Evolutionary conservation across 805 yeast genomes (phyloP).

Genomic region (Lipomyces yamanashiensis): DNA sequence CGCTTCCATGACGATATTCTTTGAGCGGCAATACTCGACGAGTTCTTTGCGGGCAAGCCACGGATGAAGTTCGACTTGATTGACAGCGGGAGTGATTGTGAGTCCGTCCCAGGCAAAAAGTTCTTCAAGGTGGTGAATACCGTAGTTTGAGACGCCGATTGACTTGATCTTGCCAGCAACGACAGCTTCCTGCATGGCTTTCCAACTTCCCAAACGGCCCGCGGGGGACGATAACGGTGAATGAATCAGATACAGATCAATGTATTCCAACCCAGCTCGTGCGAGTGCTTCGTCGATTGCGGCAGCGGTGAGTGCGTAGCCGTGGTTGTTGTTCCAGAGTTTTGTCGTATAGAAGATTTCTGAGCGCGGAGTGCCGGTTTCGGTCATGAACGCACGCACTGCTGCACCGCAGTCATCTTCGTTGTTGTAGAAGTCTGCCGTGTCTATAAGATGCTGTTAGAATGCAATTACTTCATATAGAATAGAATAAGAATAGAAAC

Average conservation of each 20-base stretch:
- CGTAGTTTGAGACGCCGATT: conserved; percentile 71
- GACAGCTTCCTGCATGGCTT: conserved; percentile 61
- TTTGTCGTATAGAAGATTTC: conserved; percentile 72
- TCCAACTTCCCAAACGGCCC: conserved; percentile 55
- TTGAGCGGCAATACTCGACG: conserved; percentile 50
- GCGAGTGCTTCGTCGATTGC: conserved; percentile 64
- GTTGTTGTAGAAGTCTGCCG: conserved; percentile 71
- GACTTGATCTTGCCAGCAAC: conserved; percentile 54
- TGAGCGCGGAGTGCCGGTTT: conserved; percentile 58
- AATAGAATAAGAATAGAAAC: background rate
- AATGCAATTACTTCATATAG: background rate
- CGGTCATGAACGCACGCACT: conserved; percentile 56
- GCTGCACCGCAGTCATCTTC: conserved; percentile 67
- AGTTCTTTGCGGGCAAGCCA: conserved; percentile 53
- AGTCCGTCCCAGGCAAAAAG: conserved; percentile 54
- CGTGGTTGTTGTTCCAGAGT: conserved; percentile 70
- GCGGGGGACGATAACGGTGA: conserved; percentile 47
- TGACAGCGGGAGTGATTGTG: conserved; percentile 63
- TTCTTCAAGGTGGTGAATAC: conserved; percentile 60
- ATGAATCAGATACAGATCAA: conserved; percentile 72
- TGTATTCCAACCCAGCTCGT: conserved; percentile 63
- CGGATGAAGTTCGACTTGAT: conserved; percentile 67
- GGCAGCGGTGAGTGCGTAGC: conserved; percentile 58
- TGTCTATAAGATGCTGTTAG: conserved; percentile 42
- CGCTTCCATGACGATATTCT: conserved; percentile 61